Conservation (phyloP, 306 rosid genomes). For the Aeschynomene evenia region DNA sequence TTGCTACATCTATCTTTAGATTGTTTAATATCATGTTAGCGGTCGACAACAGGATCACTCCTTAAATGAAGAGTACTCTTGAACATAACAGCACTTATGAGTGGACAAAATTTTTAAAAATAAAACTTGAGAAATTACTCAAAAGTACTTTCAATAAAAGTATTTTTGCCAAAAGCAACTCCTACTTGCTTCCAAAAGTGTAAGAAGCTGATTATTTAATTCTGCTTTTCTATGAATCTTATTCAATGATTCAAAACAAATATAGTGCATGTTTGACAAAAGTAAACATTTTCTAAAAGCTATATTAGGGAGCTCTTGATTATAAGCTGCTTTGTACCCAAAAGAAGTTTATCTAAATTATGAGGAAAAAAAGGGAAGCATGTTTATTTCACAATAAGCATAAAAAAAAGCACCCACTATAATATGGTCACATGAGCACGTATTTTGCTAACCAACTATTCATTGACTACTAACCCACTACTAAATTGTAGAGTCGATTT, state of each 20-base stretch:
- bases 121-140: neutral
- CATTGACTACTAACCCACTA: neutral
- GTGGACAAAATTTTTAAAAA: neutral
- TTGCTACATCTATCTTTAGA: neutral
- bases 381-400: neutral
- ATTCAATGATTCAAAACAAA: neutral
- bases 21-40: slow-evolving; percentile 4
- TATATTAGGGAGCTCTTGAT: too few species aligned
- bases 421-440: neutral
- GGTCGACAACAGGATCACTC: neutral
- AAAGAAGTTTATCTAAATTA: too few species aligned
- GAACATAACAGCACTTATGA: neutral
- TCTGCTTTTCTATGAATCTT: neutral
- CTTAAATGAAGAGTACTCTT: neutral
- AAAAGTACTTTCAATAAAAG: neutral
- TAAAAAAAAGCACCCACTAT: neutral
- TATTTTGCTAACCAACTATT: slow-evolving; percentile 5
- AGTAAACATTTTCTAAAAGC: too few species aligned
- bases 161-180: neutral
- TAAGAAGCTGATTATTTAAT: too few species aligned
- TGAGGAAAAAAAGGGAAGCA: too few species aligned
- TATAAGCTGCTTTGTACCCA: too few species aligned
- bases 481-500: too few species aligned
- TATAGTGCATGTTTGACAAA: too few species aligned
- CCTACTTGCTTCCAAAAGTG: neutral